A percentile compares a stretch with the other conserved stretches of the same genome.
Evolutionary conservation across 257 asterid genomes (phyloP).

Genomic region (Forsythia viridissima): DNA sequence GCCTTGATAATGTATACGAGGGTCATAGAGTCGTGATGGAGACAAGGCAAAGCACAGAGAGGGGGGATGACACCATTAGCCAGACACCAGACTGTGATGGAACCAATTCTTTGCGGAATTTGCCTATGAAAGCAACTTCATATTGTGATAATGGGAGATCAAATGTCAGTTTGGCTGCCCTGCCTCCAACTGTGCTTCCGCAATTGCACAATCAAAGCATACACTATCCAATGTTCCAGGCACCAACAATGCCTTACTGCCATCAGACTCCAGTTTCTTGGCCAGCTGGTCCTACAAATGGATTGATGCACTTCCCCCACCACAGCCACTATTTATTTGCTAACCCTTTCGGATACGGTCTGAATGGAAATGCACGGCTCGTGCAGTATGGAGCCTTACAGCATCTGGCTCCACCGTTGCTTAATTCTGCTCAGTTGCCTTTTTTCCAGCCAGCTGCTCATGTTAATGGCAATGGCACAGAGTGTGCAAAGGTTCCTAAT

Average conservation of each 20-base stretch:
- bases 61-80: slow-evolving; percentile 32
- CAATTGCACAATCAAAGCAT: slow-evolving; percentile 60
- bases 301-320: slow-evolving; percentile 63
- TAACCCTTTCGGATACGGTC: slow-evolving; percentile 58
- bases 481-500: slow-evolving; percentile 38
- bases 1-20: slow-evolving; percentile 39
- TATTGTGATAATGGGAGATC: slow-evolving; percentile 40
- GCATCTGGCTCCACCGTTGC: slow-evolving; percentile 55
- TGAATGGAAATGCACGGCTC: slow-evolving; percentile 58
- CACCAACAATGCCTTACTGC: slow-evolving; percentile 70
- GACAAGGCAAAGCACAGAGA: slow-evolving; percentile 22
- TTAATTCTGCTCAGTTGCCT: slow-evolving; percentile 56
- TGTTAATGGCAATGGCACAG: slow-evolving; percentile 43
- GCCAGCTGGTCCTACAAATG: slow-evolving; percentile 66
- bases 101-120: slow-evolving; percentile 26
- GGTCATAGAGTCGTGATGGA: slow-evolving; percentile 30
- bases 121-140: slow-evolving; percentile 39
- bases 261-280: slow-evolving; percentile 74
- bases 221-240: slow-evolving; percentile 66
- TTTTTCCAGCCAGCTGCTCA: slow-evolving; percentile 62
- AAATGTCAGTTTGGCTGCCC: slow-evolving; percentile 43
- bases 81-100: slow-evolving; percentile 33
- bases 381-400: slow-evolving; percentile 70
- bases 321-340: slow-evolving; percentile 66
- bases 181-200: slow-evolving; percentile 57